Base-by-base conservation (phyloP, 192 early-diverging fungal genomes). In the Backusella macrospora region DNA sequence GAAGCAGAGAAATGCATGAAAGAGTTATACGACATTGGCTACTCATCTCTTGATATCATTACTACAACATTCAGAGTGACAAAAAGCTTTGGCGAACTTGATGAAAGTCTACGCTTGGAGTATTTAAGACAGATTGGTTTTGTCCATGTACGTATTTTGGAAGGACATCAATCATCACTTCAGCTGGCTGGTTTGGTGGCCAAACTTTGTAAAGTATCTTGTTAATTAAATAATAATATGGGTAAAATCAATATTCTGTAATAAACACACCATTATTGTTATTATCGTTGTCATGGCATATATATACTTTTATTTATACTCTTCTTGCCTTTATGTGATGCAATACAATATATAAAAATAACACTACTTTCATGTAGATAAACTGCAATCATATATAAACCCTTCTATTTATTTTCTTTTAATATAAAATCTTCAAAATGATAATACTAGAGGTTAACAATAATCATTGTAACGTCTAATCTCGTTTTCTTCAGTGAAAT, bases 101-200 rank as follows among this genome's bases (percentile, higher is more conserved):
- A 85, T 52, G 96, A 98, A 75, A 90, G 89, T 70, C 76, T 88
- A 62, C 95, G 94, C 80, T 86, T 99, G 75, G 91, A 93, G 67
- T 97, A 89, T 85, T 89, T 97, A 48, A 92, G 90, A 86, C 91
- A 96, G 77, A 98, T 99, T 81, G 98, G 96, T 13, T 73, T 89
- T 66, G 91, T 92, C 14, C 96, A 99, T 71, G 96, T 99, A 92
- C 86, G 88, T 74, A 90, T 97, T 68, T 76, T 97, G 44, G 95
- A 98, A 63, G 98, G 98, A n/a, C 88, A 92, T 42, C 87, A 90
- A 43, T 88, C 89, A 13, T 76, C 95, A 13, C 84, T 97, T 18
- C 98, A 98, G 81, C 82, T 99, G 15, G 85, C 89, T 29, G 96
- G 93, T 12, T 79, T 99, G 69, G 87, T 93, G 1, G 92, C 92